Evolutionary conservation across 2,329 filamentous ascomycete species (phyloP).

Genomic region (Metarhizium anisopliae): DNA sequence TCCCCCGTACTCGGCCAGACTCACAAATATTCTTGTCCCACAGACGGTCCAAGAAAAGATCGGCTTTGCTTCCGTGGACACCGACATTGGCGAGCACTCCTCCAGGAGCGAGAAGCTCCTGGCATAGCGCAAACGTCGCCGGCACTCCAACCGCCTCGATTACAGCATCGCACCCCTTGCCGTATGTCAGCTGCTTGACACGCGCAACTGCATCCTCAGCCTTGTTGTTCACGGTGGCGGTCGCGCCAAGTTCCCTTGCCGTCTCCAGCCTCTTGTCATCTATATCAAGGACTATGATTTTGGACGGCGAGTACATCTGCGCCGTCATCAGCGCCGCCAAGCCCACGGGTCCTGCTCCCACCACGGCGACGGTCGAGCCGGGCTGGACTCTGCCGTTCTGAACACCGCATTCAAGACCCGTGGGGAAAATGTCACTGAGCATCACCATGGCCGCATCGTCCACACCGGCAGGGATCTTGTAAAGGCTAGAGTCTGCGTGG

Average conservation of each 20-base stretch:
- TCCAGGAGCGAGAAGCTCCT: conserved; percentile 42
- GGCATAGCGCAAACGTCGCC: conserved; percentile 42
- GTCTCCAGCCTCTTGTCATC: conserved; percentile 37
- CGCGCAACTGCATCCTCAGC: conserved; percentile 24
- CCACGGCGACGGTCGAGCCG: conserved; percentile 41
- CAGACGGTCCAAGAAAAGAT: conserved; percentile 42
- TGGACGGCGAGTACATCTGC: conserved; percentile 42
- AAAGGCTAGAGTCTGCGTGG: conserved; percentile 38
- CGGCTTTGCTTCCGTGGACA: conserved; percentile 44
- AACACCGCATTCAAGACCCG: conserved; percentile 45
- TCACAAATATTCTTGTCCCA: conserved; percentile 46
- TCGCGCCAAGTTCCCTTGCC: conserved; percentile 39
- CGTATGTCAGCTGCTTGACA: conserved; percentile 36
- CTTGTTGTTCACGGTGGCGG: conserved; percentile 31
- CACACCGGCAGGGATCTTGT: conserved; percentile 31
- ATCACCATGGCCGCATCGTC: conserved; percentile 36
- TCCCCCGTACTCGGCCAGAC: conserved; percentile 11
- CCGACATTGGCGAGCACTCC: conserved; percentile 49
- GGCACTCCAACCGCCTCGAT: conserved; percentile 50
- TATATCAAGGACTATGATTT: conserved; percentile 42
- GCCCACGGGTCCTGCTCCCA: conserved; percentile 48
- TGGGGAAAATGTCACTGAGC: conserved; percentile 48
- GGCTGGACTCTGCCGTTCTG: conserved; percentile 42
- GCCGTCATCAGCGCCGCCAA: conserved; percentile 45
- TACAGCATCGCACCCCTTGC: conserved; percentile 45